phyloP scores from a whole-genome alignment of 1,139 yeast genomes.

The Scheffersomyces stambukii region DNA sequence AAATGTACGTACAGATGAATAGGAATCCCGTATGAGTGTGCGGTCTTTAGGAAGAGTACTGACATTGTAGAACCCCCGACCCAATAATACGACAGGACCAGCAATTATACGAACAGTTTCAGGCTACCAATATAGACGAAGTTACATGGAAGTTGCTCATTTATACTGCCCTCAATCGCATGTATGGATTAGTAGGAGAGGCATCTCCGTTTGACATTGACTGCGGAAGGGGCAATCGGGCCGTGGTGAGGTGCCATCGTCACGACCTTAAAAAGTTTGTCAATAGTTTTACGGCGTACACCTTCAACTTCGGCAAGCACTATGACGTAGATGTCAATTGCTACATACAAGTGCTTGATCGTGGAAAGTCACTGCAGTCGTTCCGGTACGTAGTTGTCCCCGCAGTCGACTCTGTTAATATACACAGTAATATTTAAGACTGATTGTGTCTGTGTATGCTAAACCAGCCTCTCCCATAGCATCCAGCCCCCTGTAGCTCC shows the following conservation, averaged over 20 bases:
- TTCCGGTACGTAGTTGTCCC: too few relatives aligned
- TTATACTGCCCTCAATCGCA: constrained; percentile 19
- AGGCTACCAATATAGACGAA: constrained; percentile 15
- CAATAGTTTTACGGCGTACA: constrained; percentile 27
- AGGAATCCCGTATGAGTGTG: too few relatives aligned
- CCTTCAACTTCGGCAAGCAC: constrained; percentile 23
- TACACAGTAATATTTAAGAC: too few relatives aligned
- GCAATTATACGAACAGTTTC: constrained; percentile 1
- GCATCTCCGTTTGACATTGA: constrained; percentile 28
- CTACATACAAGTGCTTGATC: constrained; percentile 16
- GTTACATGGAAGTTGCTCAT: constrained; percentile 32
- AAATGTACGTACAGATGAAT: constrained; percentile 8
- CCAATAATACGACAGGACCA: constrained; percentile 3
- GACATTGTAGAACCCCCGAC: constrained; percentile 4
- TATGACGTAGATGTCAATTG: constrained; percentile 19
- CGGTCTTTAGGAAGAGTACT: background rate
- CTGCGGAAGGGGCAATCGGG: constrained; percentile 6
- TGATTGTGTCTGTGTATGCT: too few relatives aligned
- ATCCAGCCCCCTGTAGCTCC: too few relatives aligned
- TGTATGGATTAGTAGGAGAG: constrained; percentile 37
- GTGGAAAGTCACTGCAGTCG: too few relatives aligned
- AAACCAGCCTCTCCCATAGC: too few relatives aligned
- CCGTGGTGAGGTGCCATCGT: constrained; percentile 21
- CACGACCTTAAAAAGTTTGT: constrained; percentile 25
- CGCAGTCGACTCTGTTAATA: too few relatives aligned